A percentile compares a stretch with the other conserved stretches of the same genome.
These are phyloP conservation scores for Dipsacomyces acuminosporus DNA, from an alignment of 371 early-diverging fungal species.

Conservation along the genomic window DNA sequence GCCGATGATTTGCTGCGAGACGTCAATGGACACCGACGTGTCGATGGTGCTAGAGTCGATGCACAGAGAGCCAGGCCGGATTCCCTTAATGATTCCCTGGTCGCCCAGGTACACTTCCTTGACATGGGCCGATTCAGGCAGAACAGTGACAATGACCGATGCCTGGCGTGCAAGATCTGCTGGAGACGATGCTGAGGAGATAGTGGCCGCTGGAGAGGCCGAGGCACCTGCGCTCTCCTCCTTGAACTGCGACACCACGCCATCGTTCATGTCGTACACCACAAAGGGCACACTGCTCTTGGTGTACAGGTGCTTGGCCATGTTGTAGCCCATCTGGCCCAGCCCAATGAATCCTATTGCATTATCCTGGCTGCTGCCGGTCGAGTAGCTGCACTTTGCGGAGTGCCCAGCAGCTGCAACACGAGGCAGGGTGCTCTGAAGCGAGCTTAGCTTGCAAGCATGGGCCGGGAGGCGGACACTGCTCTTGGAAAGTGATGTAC, in stretches of 20 bases:
- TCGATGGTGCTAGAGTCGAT: constrained; percentile 94
- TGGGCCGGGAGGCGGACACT: no score
- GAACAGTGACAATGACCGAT: constrained; percentile 85
- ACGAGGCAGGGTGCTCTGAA: no score
- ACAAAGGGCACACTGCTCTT: constrained; percentile 57
- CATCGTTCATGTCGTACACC: constrained; percentile 67
- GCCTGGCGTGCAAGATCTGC: constrained; percentile 67
- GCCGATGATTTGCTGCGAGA: constrained; percentile 55
- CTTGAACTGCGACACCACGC: constrained; percentile 53
- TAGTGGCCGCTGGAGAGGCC: constrained; percentile 13
- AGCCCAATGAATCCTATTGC: constrained; percentile 90
- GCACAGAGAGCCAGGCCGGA: constrained; percentile 54
- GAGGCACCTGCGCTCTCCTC: constrained; percentile 23
- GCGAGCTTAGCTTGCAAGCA: no score
- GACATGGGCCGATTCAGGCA: constrained; percentile 82
- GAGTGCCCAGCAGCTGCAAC: no score
- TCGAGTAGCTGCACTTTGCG: constrained; percentile 7
- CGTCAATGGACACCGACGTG: constrained; percentile 61
- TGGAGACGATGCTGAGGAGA: constrained; percentile 56
- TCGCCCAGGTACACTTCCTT: constrained; percentile 67
- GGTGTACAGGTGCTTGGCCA: constrained; percentile 81
- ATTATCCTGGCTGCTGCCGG: background rate
- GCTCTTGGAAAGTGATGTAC: no score
- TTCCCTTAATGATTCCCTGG: constrained; percentile 55
- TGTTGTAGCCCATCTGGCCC: constrained; percentile 90